A percentile compares a stretch with the other conserved stretches of the same genome.
These are phyloP conservation scores for Wickerhamiella lipophila DNA, from an alignment of 805 yeast species.

Conservation along the genomic window DNA sequence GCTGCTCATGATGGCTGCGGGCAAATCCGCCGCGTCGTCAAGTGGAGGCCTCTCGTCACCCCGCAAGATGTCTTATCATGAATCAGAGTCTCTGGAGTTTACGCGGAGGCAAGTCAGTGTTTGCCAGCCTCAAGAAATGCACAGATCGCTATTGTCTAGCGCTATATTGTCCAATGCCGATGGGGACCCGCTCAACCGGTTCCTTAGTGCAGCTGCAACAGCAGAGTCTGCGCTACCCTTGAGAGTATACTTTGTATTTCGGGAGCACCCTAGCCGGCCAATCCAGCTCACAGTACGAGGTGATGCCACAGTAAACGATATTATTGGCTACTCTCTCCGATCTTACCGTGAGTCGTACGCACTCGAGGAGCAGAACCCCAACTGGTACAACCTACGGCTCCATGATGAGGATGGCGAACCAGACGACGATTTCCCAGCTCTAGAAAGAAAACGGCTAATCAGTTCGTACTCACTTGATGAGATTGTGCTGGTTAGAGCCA, in stretches of 20 bases:
- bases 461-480: slow-evolving; percentile 70
- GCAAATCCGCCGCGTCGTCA: slow-evolving; percentile 14
- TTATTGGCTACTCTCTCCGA: slow-evolving; percentile 43
- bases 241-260: slow-evolving; percentile 28
- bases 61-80: slow-evolving; percentile 2
- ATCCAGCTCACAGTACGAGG: slow-evolving; percentile 27
- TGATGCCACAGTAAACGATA: slow-evolving; percentile 38
- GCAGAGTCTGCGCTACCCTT: slow-evolving; percentile 16
- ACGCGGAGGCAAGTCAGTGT: background rate
- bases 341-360: slow-evolving; percentile 21
- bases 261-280: slow-evolving; percentile 24
- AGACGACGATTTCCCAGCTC: slow-evolving; percentile 78
- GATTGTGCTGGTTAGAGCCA: slow-evolving; percentile 58
- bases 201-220: slow-evolving; percentile 17
- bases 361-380: slow-evolving; percentile 37
- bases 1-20: slow-evolving; percentile 27
- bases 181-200: slow-evolving; percentile 21
- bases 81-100: background rate
- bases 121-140: background rate
- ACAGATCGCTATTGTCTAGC: slow-evolving; percentile 2
- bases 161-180: background rate
- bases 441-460: slow-evolving; percentile 55
- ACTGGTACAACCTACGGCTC: slow-evolving; percentile 61
- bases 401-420: slow-evolving; percentile 91
- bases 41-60: slow-evolving; percentile 7